A percentile compares a stretch with the other conserved stretches of the same genome.
These are phyloP conservation scores for Pichia norvegensis DNA, from an alignment of 1,139 yeast species.

Conservation along the genomic window DNA sequence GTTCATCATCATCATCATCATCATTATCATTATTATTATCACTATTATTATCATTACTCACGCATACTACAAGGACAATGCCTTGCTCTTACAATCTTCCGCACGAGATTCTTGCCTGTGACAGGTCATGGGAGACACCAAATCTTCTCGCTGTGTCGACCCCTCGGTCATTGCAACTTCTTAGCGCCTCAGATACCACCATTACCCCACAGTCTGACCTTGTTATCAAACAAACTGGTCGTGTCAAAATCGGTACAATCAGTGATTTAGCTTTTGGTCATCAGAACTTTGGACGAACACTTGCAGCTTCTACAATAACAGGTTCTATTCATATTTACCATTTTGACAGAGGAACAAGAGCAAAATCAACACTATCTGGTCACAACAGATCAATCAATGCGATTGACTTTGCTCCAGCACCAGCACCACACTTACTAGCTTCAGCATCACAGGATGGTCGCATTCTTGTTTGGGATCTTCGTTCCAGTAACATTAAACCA, in stretches of 20 bases:
- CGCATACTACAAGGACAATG: conserved; percentile 18
- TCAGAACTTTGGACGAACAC: conserved; percentile 33
- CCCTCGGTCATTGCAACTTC: conserved; percentile 45
- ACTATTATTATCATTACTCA: too few species aligned
- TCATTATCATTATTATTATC: too few species aligned
- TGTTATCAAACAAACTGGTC: conserved; percentile 25
- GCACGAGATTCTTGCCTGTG: conserved; percentile 32
- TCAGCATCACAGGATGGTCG: conserved; percentile 93
- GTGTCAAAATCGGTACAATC: conserved; percentile 39
- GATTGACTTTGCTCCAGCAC: conserved; percentile 56
- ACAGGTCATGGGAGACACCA: conserved; percentile 33
- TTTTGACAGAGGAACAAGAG: conserved; percentile 35
- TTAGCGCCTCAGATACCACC: conserved; percentile 36
- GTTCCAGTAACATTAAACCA: conserved; percentile 45
- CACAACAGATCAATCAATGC: conserved; percentile 80
- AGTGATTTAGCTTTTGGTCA: conserved; percentile 43
- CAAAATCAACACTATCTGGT: conserved; percentile 47
- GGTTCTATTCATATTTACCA: conserved; percentile 45
- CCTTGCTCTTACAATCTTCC: conserved; percentile 25
- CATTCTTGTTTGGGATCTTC: conserved; percentile 80
- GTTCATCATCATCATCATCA: too few species aligned
- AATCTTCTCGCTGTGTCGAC: conserved; percentile 53
- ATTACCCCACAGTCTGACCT: conserved; percentile 31
- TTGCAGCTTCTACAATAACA: conserved; percentile 45
- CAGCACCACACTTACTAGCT: conserved; percentile 46